A percentile compares a stretch with the other conserved stretches of the same genome.
Evolutionary conservation across 2,329 filamentous ascomycete genomes (phyloP).

Genomic region (Laburnicola sp.): DNA sequence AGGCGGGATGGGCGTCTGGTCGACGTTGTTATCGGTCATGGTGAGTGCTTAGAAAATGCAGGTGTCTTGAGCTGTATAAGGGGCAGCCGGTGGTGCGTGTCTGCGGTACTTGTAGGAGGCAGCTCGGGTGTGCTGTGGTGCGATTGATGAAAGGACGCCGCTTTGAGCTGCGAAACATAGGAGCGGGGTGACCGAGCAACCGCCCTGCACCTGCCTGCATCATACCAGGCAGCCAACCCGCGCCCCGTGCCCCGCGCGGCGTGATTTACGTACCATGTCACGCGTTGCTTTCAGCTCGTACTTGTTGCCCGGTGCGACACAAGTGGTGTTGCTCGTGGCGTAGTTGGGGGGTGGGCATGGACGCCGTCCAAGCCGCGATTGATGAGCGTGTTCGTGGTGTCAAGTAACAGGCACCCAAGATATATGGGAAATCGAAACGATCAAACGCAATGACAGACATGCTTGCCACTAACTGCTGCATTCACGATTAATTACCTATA

Average conservation of each 20-base stretch:
- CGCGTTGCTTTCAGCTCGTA: background rate
- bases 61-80: background rate
- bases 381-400: no score
- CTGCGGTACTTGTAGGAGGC: background rate
- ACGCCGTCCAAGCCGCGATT: no score
- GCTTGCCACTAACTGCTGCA: no score
- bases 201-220: background rate
- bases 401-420: no score
- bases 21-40: conserved; percentile 37
- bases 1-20: conserved; percentile 47
- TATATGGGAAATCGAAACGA: no score
- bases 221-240: background rate
- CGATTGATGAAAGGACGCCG: conserved; percentile 1
- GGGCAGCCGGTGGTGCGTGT: background rate
- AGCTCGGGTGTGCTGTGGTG: background rate
- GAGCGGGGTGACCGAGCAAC: conserved; percentile 1
- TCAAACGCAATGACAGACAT: no score
- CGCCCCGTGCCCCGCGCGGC: background rate
- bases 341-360: background rate
- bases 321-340: background rate
- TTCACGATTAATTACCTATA: no score
- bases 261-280: background rate
- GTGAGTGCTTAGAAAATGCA: conserved; percentile 8
- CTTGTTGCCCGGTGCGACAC: background rate
- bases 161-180: background rate